Evolutionary conservation across 2,329 filamentous ascomycete species (phyloP), one percentile per base, ranked within the genome.

Genomic region (Colletotrichum sublineola): DNA sequence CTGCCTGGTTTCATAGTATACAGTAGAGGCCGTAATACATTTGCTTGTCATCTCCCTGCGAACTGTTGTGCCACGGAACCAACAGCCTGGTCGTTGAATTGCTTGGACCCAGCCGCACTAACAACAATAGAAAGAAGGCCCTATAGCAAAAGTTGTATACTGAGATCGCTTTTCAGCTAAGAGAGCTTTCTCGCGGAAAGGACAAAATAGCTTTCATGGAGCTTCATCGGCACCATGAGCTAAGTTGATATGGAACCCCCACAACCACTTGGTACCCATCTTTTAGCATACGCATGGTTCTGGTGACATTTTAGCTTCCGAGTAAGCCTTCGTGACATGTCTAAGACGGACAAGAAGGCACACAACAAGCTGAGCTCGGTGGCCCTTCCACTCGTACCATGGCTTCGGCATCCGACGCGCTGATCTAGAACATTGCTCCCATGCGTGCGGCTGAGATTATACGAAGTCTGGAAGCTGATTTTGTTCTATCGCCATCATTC

Each of bases 11-110:
- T 31, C 42, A n/a, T 24, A 24, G 24, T 24, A 24, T n/a, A 40
- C 56, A n/a, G 46, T 29, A 24, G 52, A 63, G 64, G 56, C 40
- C 31, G 38, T 36, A 29, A 36, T 40, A 52, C 44, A 38, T 63
- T 58, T 33, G 12, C 61, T 11, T 52, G 36, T 63, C 15, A 36
- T 31, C 46, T 63, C 36, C 61, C 46, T 63, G 48, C 33, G 33
- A 53, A 24, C 53, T 42, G 11, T 18, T 42, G 33, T 42, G 15
- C 14, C 33, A 42, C 15, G 12, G 24, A 14, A 33, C 20, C n/a
- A 14, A 36, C 2, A 40, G 2, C 9, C 33, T 8, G 12, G n/a
- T 63, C 24, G 20, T n/a, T 14, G 9, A 14, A 36, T n/a, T 24
- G n/a, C 11, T 15, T 40, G 9, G 40, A 53, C 24, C 24, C n/a